Percentiles rank a stretch among this genome's conserved stretches.
Conservation (phyloP, 139 green algal genomes). For the Ulvella scutata region DNA sequence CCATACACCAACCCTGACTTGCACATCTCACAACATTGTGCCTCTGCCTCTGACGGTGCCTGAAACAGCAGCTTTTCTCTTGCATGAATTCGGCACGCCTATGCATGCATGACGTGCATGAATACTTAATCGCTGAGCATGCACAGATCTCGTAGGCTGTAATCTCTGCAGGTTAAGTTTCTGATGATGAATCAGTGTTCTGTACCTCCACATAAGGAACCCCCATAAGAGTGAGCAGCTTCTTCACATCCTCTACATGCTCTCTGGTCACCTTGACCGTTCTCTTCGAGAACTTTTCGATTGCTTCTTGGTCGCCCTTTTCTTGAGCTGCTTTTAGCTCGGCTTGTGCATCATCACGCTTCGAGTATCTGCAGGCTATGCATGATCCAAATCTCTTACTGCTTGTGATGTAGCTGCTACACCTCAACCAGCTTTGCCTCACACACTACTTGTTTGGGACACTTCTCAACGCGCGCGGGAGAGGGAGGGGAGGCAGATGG, state of each 20-base stretch:
- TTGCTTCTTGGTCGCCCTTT: slow-evolving; percentile 59
- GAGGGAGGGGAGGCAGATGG: too few relatives aligned
- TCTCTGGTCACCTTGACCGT: slow-evolving; percentile 66
- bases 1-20: slow-evolving; percentile 71
- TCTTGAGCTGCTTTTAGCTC: slow-evolving; percentile 54
- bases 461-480: too few relatives aligned
- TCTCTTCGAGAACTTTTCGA: slow-evolving; percentile 94
- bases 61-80: too few relatives aligned
- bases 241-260: slow-evolving; percentile 93
- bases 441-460: too few relatives aligned
- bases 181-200: neutral
- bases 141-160: too few relatives aligned
- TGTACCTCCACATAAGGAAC: slow-evolving; percentile 61
- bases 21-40: slow-evolving; percentile 69
- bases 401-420: too few relatives aligned
- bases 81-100: too few relatives aligned
- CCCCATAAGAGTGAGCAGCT: slow-evolving; percentile 84
- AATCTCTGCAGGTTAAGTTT: neutral
- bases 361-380: neutral
- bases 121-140: too few relatives aligned
- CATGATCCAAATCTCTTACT: too few relatives aligned
- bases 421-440: too few relatives aligned
- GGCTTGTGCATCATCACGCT: slow-evolving; percentile 24
- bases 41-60: slow-evolving; percentile 87
- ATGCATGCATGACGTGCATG: too few relatives aligned